Conservation (phyloP, 139 green algal species). For the Nannochloris sp. region DNA sequence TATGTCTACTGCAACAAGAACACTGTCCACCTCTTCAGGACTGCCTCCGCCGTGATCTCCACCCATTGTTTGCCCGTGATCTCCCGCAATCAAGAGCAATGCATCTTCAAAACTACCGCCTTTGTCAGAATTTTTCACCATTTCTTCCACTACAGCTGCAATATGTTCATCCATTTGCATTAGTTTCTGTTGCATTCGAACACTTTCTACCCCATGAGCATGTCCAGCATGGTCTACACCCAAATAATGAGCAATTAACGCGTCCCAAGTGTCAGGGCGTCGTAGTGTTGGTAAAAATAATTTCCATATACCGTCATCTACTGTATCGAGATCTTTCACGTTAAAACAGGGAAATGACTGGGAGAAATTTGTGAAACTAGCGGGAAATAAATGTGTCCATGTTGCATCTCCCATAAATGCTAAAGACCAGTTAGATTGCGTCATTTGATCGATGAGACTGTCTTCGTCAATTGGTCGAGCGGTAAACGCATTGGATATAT, state of each 20-base stretch:
- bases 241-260: slow-evolving; percentile 89
- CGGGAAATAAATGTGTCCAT: slow-evolving; percentile 78
- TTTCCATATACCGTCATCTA: slow-evolving; percentile 83
- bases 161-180: slow-evolving; percentile 72
- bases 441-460: slow-evolving; percentile 83
- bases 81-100: slow-evolving; percentile 86
- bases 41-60: slow-evolving; percentile 92
- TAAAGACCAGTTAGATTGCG: slow-evolving; percentile 34
- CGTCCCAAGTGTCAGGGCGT: slow-evolving; percentile 63
- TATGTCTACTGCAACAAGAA: slow-evolving; percentile 61
- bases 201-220: slow-evolving; percentile 56
- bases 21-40: slow-evolving; percentile 68
- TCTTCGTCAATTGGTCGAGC: slow-evolving; percentile 72
- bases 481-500: slow-evolving; percentile 81
- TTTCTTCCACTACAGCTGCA: slow-evolving; percentile 19
- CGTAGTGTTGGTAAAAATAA: slow-evolving; percentile 38
- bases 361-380: slow-evolving; percentile 33
- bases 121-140: slow-evolving; percentile 29
- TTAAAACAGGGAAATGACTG: slow-evolving; percentile 87
- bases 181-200: slow-evolving; percentile 79
- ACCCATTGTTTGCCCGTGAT: slow-evolving; percentile 85
- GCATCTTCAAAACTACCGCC: slow-evolving; percentile 47
- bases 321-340: slow-evolving; percentile 89
- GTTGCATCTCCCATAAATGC: slow-evolving; percentile 86
- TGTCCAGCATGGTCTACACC: slow-evolving; percentile 94